phyloP scores from a whole-genome alignment of 2,329 filamentous ascomycete genomes.

The Diaporthe nobilis region DNA sequence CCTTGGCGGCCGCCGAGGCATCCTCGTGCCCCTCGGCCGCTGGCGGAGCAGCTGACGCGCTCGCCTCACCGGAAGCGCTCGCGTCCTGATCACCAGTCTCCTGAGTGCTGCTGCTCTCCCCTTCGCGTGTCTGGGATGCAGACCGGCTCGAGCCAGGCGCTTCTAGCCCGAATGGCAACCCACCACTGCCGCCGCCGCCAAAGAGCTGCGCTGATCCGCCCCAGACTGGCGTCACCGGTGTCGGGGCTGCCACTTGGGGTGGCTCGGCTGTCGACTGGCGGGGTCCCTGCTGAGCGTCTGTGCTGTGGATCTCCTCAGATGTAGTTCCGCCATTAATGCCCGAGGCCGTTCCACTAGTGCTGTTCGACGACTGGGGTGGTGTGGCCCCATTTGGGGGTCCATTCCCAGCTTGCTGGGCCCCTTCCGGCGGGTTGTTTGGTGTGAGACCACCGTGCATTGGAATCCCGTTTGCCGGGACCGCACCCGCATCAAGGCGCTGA shows the following conservation, averaged over 20 bases:
- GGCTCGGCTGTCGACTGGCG: conserved; percentile 35
- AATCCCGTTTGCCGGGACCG: conserved; percentile 10
- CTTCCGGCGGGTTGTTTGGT: conserved; percentile 37
- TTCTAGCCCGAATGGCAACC: conserved; percentile 44
- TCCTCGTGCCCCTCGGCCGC: conserved; percentile 42
- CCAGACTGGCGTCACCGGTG: conserved; percentile 65
- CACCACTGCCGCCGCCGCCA: conserved; percentile 49
- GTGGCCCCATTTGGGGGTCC: background rate
- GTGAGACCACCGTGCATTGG: conserved; percentile 12
- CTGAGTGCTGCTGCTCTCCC: conserved; percentile 28
- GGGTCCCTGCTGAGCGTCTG: conserved; percentile 30
- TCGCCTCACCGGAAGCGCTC: background rate
- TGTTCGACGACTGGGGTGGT: conserved; percentile 10
- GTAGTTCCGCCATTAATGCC: background rate
- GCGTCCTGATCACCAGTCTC: conserved; percentile 6
- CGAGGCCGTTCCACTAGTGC: background rate
- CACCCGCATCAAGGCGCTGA: conserved; percentile 59
- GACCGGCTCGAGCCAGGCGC: conserved; percentile 39
- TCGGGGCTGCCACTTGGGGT: conserved; percentile 60
- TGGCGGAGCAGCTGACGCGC: conserved; percentile 1
- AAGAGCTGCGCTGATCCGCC: conserved; percentile 66
- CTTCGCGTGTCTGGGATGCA: conserved; percentile 41
- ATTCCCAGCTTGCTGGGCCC: conserved; percentile 37
- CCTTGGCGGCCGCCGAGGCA: conserved; percentile 49
- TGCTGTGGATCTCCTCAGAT: conserved; percentile 16